Conservation (phyloP, 805 yeast species). For the Metschnikowia peoriensis region DNA sequence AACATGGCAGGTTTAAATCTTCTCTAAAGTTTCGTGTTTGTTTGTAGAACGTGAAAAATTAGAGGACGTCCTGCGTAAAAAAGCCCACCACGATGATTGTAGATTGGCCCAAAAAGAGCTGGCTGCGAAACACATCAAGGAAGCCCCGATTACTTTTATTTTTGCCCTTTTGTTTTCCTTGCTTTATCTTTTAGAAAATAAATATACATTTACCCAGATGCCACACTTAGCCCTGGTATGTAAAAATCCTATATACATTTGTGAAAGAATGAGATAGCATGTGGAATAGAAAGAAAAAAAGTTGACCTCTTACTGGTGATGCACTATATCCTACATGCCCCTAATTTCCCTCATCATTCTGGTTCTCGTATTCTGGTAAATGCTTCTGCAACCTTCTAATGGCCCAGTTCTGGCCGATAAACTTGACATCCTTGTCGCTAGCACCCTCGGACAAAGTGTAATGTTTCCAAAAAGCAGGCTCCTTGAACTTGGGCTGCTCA, state of each 20-base stretch:
- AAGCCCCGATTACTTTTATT: too few species aligned
- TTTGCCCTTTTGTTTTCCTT: too few species aligned
- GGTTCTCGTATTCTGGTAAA: constrained; percentile 23
- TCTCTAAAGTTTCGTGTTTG: background rate
- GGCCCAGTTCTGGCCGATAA: constrained; percentile 84
- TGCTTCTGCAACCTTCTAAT: constrained; percentile 63
- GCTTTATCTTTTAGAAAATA: too few species aligned
- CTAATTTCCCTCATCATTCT: constrained; percentile 8
- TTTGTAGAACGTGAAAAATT: background rate
- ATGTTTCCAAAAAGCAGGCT: constrained; percentile 71
- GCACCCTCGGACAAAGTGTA: constrained; percentile 64
- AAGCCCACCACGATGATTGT: too few species aligned
- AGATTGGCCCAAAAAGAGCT: too few species aligned
- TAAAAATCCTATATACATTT: background rate
- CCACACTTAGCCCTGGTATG: too few species aligned
- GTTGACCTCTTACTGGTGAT: too few species aligned
- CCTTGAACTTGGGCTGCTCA: constrained; percentile 69
- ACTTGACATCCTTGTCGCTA: constrained; percentile 65
- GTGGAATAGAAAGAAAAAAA: too few species aligned
- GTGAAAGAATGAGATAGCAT: background rate
- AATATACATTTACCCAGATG: too few species aligned
- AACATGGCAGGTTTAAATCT: background rate
- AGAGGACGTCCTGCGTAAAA: background rate
- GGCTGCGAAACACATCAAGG: too few species aligned
- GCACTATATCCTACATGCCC: background rate